A percentile compares a stretch with the other conserved stretches of the same genome.
Evolutionary conservation across 306 rosid genomes (phyloP).

Genomic region (Lathyrus aphaca): DNA sequence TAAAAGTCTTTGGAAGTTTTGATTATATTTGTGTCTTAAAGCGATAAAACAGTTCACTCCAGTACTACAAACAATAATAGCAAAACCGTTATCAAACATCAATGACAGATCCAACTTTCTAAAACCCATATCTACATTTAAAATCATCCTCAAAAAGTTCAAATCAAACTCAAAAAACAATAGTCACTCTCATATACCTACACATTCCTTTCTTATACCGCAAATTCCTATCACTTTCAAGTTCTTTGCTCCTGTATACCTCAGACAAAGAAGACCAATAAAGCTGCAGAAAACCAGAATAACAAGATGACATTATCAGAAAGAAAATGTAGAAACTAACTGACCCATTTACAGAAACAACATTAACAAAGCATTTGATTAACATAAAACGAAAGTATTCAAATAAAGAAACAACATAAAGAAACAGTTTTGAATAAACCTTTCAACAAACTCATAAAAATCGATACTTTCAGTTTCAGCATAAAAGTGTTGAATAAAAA

Average conservation of each 20-base stretch:
- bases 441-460: background rate
- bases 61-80: background rate
- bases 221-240: background rate
- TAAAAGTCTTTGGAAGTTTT: no score
- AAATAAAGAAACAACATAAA: background rate
- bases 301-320: background rate
- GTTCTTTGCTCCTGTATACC: constrained; percentile 11
- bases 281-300: constrained; percentile 31
- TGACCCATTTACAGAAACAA: background rate
- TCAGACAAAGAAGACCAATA: background rate
- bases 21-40: no score
- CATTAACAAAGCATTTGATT: background rate
- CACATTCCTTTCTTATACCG: constrained; percentile 7
- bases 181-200: constrained; percentile 4
- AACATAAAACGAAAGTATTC: background rate
- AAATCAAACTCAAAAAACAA: constrained; percentile 36
- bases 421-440: background rate
- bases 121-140: constrained; percentile 27
- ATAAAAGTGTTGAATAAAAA: background rate
- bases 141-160: constrained; percentile 33
- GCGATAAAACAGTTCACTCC: background rate
- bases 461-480: background rate
- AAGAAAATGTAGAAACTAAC: background rate
- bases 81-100: constrained; percentile 16
- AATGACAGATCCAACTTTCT: constrained; percentile 21